phyloP scores from a whole-genome alignment of 345 rosid species.

The Hibiscus mutabilis region DNA sequence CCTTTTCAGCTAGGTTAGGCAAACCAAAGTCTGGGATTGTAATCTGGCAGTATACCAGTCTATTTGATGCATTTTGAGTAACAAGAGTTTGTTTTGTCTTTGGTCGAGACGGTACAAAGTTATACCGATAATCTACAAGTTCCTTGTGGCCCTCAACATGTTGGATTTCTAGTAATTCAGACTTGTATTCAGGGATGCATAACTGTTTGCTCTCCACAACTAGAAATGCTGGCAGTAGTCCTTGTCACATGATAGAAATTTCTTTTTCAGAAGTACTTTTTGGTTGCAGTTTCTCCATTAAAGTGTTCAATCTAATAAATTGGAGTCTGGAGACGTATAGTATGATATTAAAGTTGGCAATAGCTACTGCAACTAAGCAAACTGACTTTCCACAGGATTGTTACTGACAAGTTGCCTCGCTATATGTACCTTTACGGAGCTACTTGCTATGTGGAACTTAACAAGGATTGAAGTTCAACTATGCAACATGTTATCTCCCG shows the following conservation, averaged over 20 bases:
- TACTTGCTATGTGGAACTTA: slow-evolving; percentile 96
- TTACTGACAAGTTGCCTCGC: slow-evolving; percentile 59
- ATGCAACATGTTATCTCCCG: slow-evolving; percentile 92
- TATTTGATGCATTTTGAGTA: background rate
- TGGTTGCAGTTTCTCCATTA: no score
- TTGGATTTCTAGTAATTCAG: background rate
- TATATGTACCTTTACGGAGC: slow-evolving; percentile 62
- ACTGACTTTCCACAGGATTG: slow-evolving; percentile 53
- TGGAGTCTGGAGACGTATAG: background rate
- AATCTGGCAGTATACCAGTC: background rate
- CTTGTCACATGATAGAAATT: no score
- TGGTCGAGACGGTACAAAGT: background rate
- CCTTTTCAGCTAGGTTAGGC: slow-evolving; percentile 10
- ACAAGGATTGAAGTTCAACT: slow-evolving; percentile 88
- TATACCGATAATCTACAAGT: background rate
- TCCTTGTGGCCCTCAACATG: background rate
- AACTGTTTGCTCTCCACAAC: no score
- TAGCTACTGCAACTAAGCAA: slow-evolving; percentile 12
- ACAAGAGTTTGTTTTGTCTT: background rate
- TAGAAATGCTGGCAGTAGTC: no score
- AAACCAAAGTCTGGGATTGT: slow-evolving; percentile 1
- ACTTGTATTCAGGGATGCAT: background rate
- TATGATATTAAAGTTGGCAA: background rate
- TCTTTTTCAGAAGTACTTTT: no score
- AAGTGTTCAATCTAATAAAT: background rate